These are phyloP conservation scores for Keithomyces neogunnii DNA, from an alignment of 2,329 filamentous ascomycete species.

Conservation along the genomic window DNA sequence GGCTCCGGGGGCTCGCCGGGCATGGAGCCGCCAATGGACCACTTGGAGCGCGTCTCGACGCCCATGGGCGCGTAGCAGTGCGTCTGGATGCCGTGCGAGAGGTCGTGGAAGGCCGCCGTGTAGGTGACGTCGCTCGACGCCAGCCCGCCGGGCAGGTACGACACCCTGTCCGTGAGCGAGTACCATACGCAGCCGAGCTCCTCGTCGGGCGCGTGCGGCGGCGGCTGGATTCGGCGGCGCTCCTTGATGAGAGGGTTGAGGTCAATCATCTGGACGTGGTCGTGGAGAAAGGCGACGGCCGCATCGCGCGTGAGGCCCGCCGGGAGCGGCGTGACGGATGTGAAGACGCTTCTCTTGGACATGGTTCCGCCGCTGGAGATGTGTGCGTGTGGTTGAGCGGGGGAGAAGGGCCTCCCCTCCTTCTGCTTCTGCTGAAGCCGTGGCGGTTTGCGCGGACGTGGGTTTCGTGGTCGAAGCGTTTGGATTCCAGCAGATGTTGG, in stretches of 20 bases:
- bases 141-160: conserved; percentile 61
- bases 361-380: conserved; percentile 31
- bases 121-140: conserved; percentile 64
- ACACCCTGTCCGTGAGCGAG: conserved; percentile 66
- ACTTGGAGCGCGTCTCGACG: conserved; percentile 69
- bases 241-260: conserved; percentile 76
- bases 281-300: conserved; percentile 68
- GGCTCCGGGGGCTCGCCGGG: conserved; percentile 61
- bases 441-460: no score
- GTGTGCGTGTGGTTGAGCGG: not conserved
- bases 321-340: conserved; percentile 71
- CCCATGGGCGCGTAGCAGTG: conserved; percentile 79
- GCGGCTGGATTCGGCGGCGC: conserved; percentile 59
- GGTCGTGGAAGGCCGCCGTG: conserved; percentile 71
- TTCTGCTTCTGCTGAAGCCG: no score
- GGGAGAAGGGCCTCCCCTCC: not conserved
- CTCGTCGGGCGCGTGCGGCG: conserved; percentile 56
- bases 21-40: conserved; percentile 64
- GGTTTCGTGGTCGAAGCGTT: no score
- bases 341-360: conserved; percentile 65
- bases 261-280: conserved; percentile 78
- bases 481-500: no score
- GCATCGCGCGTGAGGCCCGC: conserved; percentile 55
- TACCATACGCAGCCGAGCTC: conserved; percentile 73
- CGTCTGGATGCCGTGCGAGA: conserved; percentile 65